A percentile compares a stretch with the other conserved stretches of the same genome.
phyloP scores from a whole-genome alignment of 2,329 filamentous ascomycete species.

The Aspergillus bombycis region DNA sequence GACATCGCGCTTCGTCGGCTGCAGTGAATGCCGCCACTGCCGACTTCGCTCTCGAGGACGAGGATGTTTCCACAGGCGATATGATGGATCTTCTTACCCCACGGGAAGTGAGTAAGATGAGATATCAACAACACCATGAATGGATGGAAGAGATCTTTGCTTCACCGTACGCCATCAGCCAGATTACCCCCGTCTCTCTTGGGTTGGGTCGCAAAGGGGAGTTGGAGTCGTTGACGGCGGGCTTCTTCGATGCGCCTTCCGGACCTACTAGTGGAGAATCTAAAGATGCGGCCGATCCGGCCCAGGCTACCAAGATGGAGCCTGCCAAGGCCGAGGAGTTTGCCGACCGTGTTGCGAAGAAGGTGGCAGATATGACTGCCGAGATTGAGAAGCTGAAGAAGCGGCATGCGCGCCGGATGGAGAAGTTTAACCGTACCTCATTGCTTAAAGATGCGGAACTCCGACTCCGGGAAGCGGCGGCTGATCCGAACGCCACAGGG shows the following conservation, averaged over 20 bases:
- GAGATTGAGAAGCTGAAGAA: slow-evolving; percentile 86
- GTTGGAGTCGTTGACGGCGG: slow-evolving; percentile 77
- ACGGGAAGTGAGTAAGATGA: slow-evolving; percentile 80
- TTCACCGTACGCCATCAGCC: slow-evolving; percentile 81
- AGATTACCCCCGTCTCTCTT: slow-evolving; percentile 85
- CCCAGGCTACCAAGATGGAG: slow-evolving; percentile 65
- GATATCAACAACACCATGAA: slow-evolving; percentile 94
- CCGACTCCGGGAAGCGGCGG: slow-evolving; percentile 68
- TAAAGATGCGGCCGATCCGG: slow-evolving; percentile 33
- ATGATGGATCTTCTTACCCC: slow-evolving; percentile 88
- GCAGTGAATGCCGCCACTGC: slow-evolving; percentile 43
- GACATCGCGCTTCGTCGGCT: slow-evolving; percentile 46
- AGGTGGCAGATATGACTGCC: slow-evolving; percentile 71
- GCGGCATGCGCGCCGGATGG: slow-evolving; percentile 75
- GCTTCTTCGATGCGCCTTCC: slow-evolving; percentile 72
- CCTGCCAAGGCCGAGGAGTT: slow-evolving; percentile 82
- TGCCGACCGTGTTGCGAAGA: slow-evolving; percentile 72
- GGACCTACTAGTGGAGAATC: slow-evolving; percentile 32
- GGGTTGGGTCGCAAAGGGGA: slow-evolving; percentile 84
- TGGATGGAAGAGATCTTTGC: slow-evolving; percentile 99
- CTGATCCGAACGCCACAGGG: slow-evolving; percentile 58
- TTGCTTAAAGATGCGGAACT: slow-evolving; percentile 74
- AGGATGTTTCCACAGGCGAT: slow-evolving; percentile 85
- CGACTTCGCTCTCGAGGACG: slow-evolving; percentile 70
- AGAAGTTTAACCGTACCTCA: slow-evolving; percentile 72